Evolutionary conservation across 371 early-diverging fungal genomes (phyloP), one percentile per base, ranked within the genome.

Genomic region (Mucor circinelloides): DNA sequence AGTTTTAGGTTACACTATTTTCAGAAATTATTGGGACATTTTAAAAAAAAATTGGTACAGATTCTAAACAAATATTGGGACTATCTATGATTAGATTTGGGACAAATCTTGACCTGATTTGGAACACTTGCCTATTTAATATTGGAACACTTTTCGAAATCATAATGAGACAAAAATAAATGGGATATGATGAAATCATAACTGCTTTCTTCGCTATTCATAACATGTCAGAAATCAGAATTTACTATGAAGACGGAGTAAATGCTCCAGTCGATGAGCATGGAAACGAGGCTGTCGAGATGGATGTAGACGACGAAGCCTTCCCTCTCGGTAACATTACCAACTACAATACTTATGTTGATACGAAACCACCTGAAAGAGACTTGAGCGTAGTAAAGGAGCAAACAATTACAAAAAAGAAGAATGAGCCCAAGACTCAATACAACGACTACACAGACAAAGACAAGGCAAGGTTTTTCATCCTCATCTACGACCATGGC

Each of bases 281-380:
- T n/a, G n/a, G n/a, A n/a, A n/a, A n/a, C n/a, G n/a, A n/a, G n/a
- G n/a, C n/a, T n/a, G n/a, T n/a, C n/a, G n/a, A n/a, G n/a, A n/a
- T n/a, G n/a, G n/a, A n/a, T n/a, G n/a, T n/a, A n/a, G n/a, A n/a
- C n/a, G n/a, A n/a, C n/a, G n/a, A n/a, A n/a, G n/a, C n/a, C n/a
- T n/a, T n/a, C n/a, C n/a, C n/a, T n/a, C 46, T 57, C 15, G 46
- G 34, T 17, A 57, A 44, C 30, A 57, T 64, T 44, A 64, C 64
- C 8, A 57, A 56, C 42, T 64, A 57, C 28, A 54, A 56, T 42
- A 17, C 31, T 31, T 64, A 64, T 27, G 23, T 57, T 56, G 64
- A 64, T 64, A 56, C 21, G 2, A 64, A 64, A 36, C 58, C 46
- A 30, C 64, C 58, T 23, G 58, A 64, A 64, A 31, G 21, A 62